Conservation (phyloP, 2,329 filamentous ascomycete species). For the Fusarium bulbicola region DNA sequence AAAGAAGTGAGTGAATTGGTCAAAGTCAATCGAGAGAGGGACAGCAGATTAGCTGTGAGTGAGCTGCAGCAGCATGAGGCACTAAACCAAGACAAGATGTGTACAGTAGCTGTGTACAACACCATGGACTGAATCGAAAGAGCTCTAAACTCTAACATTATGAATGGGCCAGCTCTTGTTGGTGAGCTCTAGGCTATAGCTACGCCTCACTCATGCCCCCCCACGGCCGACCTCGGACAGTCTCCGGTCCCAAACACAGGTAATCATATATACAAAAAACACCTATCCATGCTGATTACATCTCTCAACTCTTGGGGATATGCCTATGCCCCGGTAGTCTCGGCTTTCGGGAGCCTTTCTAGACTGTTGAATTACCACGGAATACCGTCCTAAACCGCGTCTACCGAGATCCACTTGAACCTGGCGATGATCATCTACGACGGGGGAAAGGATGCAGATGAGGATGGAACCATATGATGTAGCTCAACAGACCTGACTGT, state of each 20-base stretch:
- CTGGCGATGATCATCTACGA: constrained; percentile 3
- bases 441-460: background rate
- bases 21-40: background rate
- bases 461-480: background rate
- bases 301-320: background rate
- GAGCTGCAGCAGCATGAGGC: constrained; percentile 9
- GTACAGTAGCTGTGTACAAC: constrained; percentile 7
- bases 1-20: constrained; percentile 15
- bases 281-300: background rate
- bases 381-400: constrained; percentile 24
- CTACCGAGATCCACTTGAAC: constrained; percentile 22
- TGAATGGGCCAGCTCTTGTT: constrained; percentile 11
- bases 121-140: background rate
- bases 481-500: constrained; percentile 10
- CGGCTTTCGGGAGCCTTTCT: constrained; percentile 23
- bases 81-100: constrained; percentile 29
- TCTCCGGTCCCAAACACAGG: constrained; percentile 11
- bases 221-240: constrained; percentile 29
- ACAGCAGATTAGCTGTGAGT: background rate
- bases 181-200: constrained; percentile 16
- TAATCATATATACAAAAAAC: background rate
- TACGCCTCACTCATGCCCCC: constrained; percentile 26
- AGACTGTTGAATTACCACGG: background rate
- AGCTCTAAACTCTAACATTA: constrained; percentile 11
- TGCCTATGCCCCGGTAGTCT: constrained; percentile 9